A percentile compares a stretch with the other conserved stretches of the same genome.
Conservation (phyloP, 805 yeast species). For the Saccharomycopsis malanga region DNA sequence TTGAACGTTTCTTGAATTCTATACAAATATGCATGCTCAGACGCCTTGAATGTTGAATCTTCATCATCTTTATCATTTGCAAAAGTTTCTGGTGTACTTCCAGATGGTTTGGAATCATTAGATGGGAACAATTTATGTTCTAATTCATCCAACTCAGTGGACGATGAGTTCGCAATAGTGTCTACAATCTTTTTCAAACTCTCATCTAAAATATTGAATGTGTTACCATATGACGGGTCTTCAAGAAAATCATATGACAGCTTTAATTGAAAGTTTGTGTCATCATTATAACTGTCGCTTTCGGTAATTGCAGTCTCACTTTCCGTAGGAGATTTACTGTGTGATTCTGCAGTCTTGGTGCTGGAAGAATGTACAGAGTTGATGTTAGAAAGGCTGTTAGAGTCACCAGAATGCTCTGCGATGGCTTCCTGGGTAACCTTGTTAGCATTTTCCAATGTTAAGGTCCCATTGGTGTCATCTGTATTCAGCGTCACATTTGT, state of each 20-base stretch:
- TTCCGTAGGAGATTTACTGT: not conserved
- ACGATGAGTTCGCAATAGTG: conserved; percentile 14
- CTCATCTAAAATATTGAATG: conserved; percentile 17
- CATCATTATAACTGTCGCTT: not conserved
- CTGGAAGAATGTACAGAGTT: not conserved
- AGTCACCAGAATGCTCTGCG: not conserved
- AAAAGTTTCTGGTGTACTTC: not conserved
- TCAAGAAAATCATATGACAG: not conserved
- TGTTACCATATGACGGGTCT: conserved; percentile 12
- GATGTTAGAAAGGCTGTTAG: not conserved
- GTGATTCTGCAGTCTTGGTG: not conserved
- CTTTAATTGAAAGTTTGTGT: not conserved
- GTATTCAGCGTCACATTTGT: conserved; percentile 1
- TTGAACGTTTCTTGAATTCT: conserved; percentile 15
- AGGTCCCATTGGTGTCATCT: not conserved
- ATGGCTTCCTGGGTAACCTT: not conserved
- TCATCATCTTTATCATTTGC: not conserved
- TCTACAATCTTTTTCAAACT: conserved; percentile 18
- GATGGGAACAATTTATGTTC: not conserved
- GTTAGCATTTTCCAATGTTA: not conserved
- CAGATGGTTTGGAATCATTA: not conserved
- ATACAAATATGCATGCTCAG: not conserved
- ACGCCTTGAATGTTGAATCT: not conserved
- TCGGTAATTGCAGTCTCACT: not conserved
- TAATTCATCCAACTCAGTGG: conserved; percentile 12